phyloP scores from a whole-genome alignment of 257 asterid species.

The Henckelia pumila region DNA sequence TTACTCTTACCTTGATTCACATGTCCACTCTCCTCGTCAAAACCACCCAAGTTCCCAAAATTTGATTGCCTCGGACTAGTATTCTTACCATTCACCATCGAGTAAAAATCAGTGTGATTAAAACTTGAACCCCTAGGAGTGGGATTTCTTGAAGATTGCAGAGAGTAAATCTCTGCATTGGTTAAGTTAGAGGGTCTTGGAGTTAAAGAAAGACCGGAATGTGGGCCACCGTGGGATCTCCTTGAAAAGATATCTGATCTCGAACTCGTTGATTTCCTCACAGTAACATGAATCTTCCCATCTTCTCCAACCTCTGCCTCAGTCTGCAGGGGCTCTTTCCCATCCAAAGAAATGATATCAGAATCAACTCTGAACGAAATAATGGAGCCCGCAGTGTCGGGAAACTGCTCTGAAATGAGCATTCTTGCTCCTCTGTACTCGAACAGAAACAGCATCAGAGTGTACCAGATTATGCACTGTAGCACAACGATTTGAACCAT shows the following conservation, averaged over 20 bases:
- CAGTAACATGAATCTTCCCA: slow-evolving; percentile 66
- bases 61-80: slow-evolving; percentile 53
- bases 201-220: slow-evolving; percentile 43
- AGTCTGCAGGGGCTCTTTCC: slow-evolving; percentile 56
- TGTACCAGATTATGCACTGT: slow-evolving; percentile 74
- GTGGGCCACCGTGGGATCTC: slow-evolving; percentile 43
- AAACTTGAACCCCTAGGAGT: slow-evolving; percentile 65
- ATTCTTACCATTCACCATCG: slow-evolving; percentile 55
- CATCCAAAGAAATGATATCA: slow-evolving; percentile 56
- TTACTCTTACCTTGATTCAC: slow-evolving; percentile 42
- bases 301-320: slow-evolving; percentile 66
- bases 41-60: slow-evolving; percentile 40
- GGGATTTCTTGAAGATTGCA: slow-evolving; percentile 64
- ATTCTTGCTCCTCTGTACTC: slow-evolving; percentile 64
- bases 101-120: slow-evolving; percentile 50
- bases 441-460: slow-evolving; percentile 60
- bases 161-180: slow-evolving; percentile 64
- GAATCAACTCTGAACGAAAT: slow-evolving; percentile 60
- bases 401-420: slow-evolving; percentile 69
- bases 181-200: slow-evolving; percentile 64
- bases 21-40: slow-evolving; percentile 54
- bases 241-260: slow-evolving; percentile 57
- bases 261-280: slow-evolving; percentile 54
- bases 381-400: slow-evolving; percentile 60
- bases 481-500: slow-evolving; percentile 71